Evolutionary conservation across 2,329 filamentous ascomycete species (phyloP).

Genomic region (Zymoseptoria passerinii): DNA sequence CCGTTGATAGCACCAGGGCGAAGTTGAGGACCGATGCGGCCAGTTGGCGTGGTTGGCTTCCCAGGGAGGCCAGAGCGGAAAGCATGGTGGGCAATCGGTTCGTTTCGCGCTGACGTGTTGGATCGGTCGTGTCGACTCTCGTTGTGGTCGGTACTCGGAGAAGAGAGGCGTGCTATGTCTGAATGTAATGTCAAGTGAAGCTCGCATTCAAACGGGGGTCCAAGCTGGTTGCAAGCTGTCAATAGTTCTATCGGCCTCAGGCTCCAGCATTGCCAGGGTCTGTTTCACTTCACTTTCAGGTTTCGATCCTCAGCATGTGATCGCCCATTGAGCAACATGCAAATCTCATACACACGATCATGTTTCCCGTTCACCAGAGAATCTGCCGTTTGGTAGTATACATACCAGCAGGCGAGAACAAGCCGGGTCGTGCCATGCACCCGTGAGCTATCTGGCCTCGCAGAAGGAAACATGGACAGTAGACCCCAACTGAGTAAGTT

Average conservation of each 20-base stretch:
- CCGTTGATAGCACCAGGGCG: slow-evolving; percentile 77
- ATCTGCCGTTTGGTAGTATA: too few species aligned
- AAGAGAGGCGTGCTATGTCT: neutral
- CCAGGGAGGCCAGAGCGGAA: slow-evolving; percentile 50
- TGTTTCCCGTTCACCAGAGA: too few species aligned
- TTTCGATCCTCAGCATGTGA: neutral
- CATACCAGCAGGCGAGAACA: too few species aligned
- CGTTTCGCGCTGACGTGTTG: neutral
- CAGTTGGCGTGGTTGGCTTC: slow-evolving; percentile 64
- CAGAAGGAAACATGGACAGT: too few species aligned
- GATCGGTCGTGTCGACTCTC: neutral
- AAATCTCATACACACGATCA: neutral
- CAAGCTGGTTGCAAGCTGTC: neutral
- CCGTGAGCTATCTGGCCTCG: too few species aligned
- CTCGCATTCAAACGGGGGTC: neutral
- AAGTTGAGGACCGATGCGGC: slow-evolving; percentile 82
- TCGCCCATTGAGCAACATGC: neutral
- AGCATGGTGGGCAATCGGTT: slow-evolving; percentile 49
- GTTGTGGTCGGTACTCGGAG: neutral
- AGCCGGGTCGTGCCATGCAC: too few species aligned
- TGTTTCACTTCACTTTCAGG: neutral
- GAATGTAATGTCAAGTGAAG: neutral
- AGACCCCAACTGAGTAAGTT: too few species aligned
- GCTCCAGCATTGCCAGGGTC: neutral
- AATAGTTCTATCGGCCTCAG: neutral